A percentile compares a stretch with the other conserved stretches of the same genome.
phyloP scores from a whole-genome alignment of 139 green algal genomes.

The Pleodorina starrii region DNA sequence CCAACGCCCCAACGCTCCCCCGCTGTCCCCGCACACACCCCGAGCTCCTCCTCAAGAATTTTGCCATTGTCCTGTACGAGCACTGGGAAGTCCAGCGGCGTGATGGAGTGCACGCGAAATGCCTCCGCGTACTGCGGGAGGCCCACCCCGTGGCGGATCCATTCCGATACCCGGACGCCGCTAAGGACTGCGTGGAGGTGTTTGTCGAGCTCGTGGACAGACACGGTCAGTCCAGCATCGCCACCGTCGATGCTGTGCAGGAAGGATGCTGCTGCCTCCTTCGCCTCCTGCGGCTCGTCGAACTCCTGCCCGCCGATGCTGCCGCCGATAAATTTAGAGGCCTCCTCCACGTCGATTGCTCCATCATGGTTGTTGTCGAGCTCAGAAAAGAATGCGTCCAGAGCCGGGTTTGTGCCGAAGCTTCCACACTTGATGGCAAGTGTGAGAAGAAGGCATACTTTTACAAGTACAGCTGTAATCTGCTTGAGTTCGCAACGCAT shows the following conservation, averaged over 20 bases:
- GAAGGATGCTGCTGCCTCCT: constrained; percentile 50
- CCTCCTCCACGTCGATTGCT: constrained; percentile 42
- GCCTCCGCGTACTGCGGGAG: constrained; percentile 68
- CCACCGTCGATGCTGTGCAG: constrained; percentile 54
- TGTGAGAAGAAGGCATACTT: no score
- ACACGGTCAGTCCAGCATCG: constrained; percentile 58
- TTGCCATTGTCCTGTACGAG: constrained; percentile 65
- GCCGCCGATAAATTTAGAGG: neutral
- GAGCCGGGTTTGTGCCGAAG: neutral
- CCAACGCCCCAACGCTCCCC: no score
- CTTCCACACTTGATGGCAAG: no score
- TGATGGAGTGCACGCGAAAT: constrained; percentile 67
- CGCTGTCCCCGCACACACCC: constrained; percentile 43
- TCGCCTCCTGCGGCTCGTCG: constrained; percentile 48
- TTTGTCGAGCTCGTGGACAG: constrained; percentile 55
- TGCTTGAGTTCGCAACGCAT: neutral
- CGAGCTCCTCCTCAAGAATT: constrained; percentile 64
- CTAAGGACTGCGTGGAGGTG: constrained; percentile 63
- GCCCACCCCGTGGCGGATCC: constrained; percentile 65
- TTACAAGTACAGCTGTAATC: no score
- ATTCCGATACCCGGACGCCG: constrained; percentile 61
- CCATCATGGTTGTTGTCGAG: constrained; percentile 62
- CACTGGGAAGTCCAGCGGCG: constrained; percentile 71
- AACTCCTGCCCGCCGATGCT: constrained; percentile 52
- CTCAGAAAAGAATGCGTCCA: constrained; percentile 51